A percentile compares a stretch with the other conserved stretches of the same genome.
These are phyloP conservation scores for Podaxis rugospora DNA, from an alignment of 768 basidiomycete genomes.

Conservation along the genomic window DNA sequence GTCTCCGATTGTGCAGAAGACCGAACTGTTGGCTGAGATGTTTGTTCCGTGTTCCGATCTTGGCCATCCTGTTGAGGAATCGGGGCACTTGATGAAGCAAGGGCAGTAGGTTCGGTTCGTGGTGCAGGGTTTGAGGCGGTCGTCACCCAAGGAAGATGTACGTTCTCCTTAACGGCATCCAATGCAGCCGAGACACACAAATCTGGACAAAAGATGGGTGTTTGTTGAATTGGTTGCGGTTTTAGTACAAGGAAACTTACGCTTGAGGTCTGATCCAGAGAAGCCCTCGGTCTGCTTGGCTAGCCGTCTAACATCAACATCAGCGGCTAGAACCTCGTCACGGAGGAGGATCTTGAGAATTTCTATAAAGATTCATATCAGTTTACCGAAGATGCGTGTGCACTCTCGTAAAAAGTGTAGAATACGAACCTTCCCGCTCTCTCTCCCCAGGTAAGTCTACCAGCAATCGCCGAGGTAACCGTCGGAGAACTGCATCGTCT, in stretches of 20 bases:
- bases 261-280: conserved; percentile 93
- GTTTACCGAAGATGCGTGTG: conserved; percentile 2
- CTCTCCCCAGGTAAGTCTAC: conserved; percentile 86
- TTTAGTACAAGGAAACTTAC: conserved; percentile 41
- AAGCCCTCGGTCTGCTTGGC: conserved; percentile 78
- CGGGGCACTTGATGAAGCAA: not conserved
- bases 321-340: conserved; percentile 67
- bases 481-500: conserved; percentile 87
- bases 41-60: conserved; percentile 4
- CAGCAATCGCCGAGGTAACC: conserved; percentile 80
- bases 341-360: conserved; percentile 84
- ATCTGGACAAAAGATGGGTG: conserved; percentile 44
- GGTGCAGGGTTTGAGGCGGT: not conserved
- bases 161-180: conserved; percentile 83
- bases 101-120: not conserved
- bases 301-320: conserved; percentile 56
- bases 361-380: conserved; percentile 39
- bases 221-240: not conserved
- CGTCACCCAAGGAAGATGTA: conserved; percentile 75
- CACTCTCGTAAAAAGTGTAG: not conserved
- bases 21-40: conserved; percentile 3
- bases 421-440: conserved; percentile 68
- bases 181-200: conserved; percentile 90
- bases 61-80: conserved; percentile 1
- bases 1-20: not conserved